A percentile compares a stretch with the other conserved stretches of the same genome.
Conservation (phyloP, 306 rosid species). For the Fragaria vesca region DNA sequence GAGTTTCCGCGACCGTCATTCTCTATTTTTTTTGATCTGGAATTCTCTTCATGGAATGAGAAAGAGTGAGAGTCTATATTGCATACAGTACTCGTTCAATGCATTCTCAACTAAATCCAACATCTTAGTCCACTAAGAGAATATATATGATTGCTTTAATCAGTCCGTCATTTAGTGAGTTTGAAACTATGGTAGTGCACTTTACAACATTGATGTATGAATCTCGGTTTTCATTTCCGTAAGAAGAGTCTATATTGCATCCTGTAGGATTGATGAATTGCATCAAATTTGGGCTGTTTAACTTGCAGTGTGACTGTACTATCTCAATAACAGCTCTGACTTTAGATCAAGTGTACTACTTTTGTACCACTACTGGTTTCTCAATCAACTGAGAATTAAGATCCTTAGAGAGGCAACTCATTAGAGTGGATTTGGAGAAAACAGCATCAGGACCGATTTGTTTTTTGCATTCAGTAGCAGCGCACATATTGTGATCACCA, state of each 20-base stretch:
- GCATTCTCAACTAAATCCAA: conserved; percentile 77
- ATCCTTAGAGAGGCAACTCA: conserved; percentile 65
- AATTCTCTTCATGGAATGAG: too few species aligned
- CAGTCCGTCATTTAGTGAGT: conserved; percentile 47
- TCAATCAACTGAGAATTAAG: conserved; percentile 40
- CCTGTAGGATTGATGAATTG: conserved; percentile 18
- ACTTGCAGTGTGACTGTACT: conserved; percentile 47
- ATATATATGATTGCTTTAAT: conserved; percentile 59
- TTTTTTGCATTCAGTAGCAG: conserved; percentile 67
- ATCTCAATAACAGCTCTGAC: conserved; percentile 81
- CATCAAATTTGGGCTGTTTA: conserved; percentile 34
- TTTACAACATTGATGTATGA: conserved; percentile 39
- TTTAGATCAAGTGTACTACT: conserved; percentile 75
- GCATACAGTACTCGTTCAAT: conserved; percentile 40
- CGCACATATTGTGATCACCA: conserved; percentile 79
- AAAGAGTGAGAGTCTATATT: conserved; percentile 37
- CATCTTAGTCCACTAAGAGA: conserved; percentile 98
- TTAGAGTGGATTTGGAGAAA: conserved; percentile 76
- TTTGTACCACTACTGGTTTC: conserved; percentile 54
- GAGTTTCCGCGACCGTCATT: too few species aligned
- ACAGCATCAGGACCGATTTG: conserved; percentile 61
- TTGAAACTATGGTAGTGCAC: conserved; percentile 46
- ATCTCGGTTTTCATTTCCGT: conserved; percentile 33
- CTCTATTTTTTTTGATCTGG: too few species aligned
- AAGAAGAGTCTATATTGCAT: conserved; percentile 40